Percentiles rank a stretch among this genome's conserved stretches.
phyloP scores from a whole-genome alignment of 176 grass and related monocot genomes.

The Eleusine indica region DNA sequence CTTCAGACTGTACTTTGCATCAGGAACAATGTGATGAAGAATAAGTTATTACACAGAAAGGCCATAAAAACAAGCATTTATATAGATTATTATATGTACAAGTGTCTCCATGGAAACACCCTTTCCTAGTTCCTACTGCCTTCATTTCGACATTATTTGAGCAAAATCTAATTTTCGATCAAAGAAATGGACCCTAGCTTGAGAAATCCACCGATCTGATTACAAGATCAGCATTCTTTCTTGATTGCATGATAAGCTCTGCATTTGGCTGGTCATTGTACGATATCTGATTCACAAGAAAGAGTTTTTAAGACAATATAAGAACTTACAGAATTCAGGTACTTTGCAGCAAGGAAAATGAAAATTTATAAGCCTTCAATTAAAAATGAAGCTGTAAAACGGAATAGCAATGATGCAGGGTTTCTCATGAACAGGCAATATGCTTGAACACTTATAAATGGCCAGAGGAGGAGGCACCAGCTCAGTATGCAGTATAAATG shows the following conservation, averaged over 20 bases:
- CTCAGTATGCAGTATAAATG: neutral
- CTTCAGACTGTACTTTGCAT: constrained; percentile 3
- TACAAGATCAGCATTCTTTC: constrained; percentile 76
- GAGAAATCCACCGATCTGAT: constrained; percentile 72
- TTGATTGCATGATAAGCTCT: constrained; percentile 78
- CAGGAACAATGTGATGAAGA: constrained; percentile 2
- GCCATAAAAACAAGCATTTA: constrained; percentile 8
- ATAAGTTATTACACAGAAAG: constrained; percentile 45
- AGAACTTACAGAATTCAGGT: constrained; percentile 6
- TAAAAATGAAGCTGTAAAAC: neutral
- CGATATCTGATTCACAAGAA: constrained; percentile 58
- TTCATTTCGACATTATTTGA: constrained; percentile 10
- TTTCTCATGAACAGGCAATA: neutral
- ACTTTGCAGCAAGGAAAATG: neutral
- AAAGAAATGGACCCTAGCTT: constrained; percentile 21
- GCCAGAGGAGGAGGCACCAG: neutral
- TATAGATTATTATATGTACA: constrained; percentile 26
- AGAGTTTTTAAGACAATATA: neutral
- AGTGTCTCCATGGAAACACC: neutral
- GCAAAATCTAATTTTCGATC: neutral
- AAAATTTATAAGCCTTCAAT: neutral
- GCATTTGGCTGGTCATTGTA: constrained; percentile 93
- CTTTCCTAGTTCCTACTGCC: constrained; percentile 2
- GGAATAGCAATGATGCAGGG: neutral
- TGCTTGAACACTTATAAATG: neutral